Percentiles rank a stretch among this genome's conserved stretches.
Conservation (phyloP, 108 stramenopile species). For the Nitzschia sp. region DNA sequence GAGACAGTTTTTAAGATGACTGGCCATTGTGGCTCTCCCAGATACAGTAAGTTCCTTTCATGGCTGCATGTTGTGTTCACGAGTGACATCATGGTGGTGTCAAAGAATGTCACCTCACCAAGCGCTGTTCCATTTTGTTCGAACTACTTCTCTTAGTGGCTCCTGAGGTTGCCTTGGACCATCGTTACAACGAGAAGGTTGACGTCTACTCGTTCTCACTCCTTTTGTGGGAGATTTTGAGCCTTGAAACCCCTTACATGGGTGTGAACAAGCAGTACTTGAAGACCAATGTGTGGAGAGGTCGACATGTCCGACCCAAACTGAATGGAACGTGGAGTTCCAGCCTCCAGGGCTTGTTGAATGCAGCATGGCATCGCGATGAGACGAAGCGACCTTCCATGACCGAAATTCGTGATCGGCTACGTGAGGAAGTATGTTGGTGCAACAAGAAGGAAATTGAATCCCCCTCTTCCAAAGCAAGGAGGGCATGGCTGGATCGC, state of each 20-base stretch:
- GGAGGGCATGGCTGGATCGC: too few relatives aligned
- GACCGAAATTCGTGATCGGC: too few relatives aligned
- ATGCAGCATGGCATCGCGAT: too few relatives aligned
- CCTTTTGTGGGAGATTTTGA: conserved; percentile 68
- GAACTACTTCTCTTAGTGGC: conserved; percentile 8
- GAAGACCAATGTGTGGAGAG: conserved; percentile 30
- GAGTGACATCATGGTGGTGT: too few relatives aligned
- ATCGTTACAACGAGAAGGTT: conserved; percentile 70
- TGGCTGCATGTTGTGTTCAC: neutral
- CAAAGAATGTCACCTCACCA: neutral
- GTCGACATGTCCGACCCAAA: conserved; percentile 23
- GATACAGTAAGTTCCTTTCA: conserved; percentile 17
- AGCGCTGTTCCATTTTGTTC: neutral
- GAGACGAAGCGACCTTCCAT: too few relatives aligned
- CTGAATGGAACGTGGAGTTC: neutral
- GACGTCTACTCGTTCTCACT: conserved; percentile 80
- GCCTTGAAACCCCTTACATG: conserved; percentile 47
- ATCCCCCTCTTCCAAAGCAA: too few relatives aligned
- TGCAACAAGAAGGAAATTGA: too few relatives aligned
- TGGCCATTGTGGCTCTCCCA: neutral
- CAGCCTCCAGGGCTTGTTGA: too few relatives aligned
- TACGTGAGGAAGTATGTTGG: too few relatives aligned
- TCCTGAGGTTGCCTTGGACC: conserved; percentile 56
- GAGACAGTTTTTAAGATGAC: conserved; percentile 7
- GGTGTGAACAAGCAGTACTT: conserved; percentile 21